Evolutionary conservation across 148 eudicot genomes (phyloP), one percentile per base, ranked within the genome.

Genomic region (Rheum nobile): DNA sequence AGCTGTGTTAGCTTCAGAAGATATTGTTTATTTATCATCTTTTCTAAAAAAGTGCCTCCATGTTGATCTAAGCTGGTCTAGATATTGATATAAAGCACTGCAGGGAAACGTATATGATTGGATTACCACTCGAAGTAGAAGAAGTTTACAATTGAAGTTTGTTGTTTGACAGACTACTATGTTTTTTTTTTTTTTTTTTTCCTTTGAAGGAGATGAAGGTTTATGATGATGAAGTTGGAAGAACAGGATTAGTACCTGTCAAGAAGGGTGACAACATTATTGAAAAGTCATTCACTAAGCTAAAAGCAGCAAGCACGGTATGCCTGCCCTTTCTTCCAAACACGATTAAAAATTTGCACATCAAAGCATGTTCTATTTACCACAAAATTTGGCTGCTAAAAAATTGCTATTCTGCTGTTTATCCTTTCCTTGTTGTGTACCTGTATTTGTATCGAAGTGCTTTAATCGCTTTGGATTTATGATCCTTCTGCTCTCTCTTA

Each of bases 281-380:
- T 77, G 95, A 72, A 76, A 90, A 82, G 72, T 96, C 99, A 67
- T 65, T 96, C 77, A 89, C 87, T 76, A 92, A 89, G 82, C 86
- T 96, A 71, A 96, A 85, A 85, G 94, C 86, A 82, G 85, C 97
- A 6, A 89, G 85, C 86, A 89, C 94, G 86, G 99, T 96, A 88
- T 74, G 83, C 19, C 46, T 72, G 48, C 69, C 50, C 65, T 71
- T 77, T 65, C 22, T 65, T 65, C 70, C 70, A 65, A 65, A 31
- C 32, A 22, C 16, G 9, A 31, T 28, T 19, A 3, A 65, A n/a
- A 32, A 41, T 65, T 65, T 65, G 70, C 41, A 65, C 43, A 32
- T 65, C 70, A 65, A 14, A 31, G n/a, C 70, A 31, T 31, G 13
- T 65, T 65, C 32, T 61, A 28, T 59, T 12, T 61, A 57, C 65